phyloP scores from a whole-genome alignment of 495 filamentous ascomycete genomes.

The Neurospora africana region DNA sequence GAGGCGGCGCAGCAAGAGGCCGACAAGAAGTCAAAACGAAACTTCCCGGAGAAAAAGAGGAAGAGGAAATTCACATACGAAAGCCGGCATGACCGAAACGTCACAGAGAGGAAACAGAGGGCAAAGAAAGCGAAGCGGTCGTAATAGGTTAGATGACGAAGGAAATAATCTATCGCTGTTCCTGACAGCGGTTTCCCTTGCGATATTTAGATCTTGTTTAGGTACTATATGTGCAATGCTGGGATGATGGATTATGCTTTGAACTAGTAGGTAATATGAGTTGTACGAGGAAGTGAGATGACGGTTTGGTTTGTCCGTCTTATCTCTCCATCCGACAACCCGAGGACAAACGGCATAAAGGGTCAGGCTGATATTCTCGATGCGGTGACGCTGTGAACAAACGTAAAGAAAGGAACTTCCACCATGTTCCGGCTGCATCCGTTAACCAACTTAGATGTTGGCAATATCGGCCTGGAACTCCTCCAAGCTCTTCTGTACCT shows the following conservation, averaged over 20 bases:
- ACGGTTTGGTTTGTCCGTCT: neutral
- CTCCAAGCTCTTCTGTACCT: slow-evolving; percentile 83
- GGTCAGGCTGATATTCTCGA: neutral
- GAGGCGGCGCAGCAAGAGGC: slow-evolving; percentile 18
- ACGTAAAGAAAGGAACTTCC: neutral
- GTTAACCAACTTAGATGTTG: slow-evolving; percentile 56
- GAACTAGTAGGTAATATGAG: neutral
- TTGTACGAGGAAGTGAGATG: neutral
- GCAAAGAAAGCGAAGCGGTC: slow-evolving; percentile 37
- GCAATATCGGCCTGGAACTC: slow-evolving; percentile 80
- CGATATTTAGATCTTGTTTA: neutral
- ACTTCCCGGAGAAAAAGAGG: slow-evolving; percentile 46
- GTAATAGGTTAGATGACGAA: neutral
- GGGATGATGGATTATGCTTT: neutral
- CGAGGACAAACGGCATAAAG: neutral
- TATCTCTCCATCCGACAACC: neutral
- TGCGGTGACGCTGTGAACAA: neutral
- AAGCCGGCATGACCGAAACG: slow-evolving; percentile 63
- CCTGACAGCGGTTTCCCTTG: neutral
- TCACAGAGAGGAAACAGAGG: slow-evolving; percentile 56
- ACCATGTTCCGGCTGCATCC: neutral
- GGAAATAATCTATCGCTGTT: neutral
- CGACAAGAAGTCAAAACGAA: slow-evolving; percentile 22
- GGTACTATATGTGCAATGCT: neutral
- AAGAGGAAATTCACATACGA: slow-evolving; percentile 92